Conservation (phyloP, 2,329 filamentous ascomycete genomes). For the Cryphonectria carpinicola region DNA sequence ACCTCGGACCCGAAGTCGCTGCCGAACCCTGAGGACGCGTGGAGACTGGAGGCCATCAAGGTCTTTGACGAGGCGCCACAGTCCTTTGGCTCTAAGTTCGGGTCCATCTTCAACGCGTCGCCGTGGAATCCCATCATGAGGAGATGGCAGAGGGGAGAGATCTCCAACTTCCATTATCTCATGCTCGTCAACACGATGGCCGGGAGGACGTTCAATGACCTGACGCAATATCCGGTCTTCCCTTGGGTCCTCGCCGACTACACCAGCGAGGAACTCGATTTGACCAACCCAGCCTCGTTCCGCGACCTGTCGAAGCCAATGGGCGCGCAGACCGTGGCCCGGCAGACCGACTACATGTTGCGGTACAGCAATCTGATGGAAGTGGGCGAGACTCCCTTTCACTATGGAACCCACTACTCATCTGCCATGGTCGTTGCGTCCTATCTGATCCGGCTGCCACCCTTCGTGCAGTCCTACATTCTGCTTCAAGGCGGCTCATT, state of each 20-base stretch:
- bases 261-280: slow-evolving; percentile 87
- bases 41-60: slow-evolving; percentile 86
- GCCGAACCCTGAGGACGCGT: slow-evolving; percentile 82
- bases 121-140: slow-evolving; percentile 83
- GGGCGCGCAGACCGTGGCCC: slow-evolving; percentile 80
- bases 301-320: slow-evolving; percentile 94
- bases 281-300: slow-evolving; percentile 83
- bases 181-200: slow-evolving; percentile 99
- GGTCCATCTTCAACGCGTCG: slow-evolving; percentile 85
- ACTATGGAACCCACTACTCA: slow-evolving; percentile 98
- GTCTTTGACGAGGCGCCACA: slow-evolving; percentile 63
- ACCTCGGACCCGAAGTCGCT: slow-evolving; percentile 71
- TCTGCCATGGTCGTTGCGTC: slow-evolving; percentile 99
- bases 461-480: slow-evolving; percentile 94
- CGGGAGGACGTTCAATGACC: slow-evolving; percentile 93
- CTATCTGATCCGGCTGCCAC: slow-evolving; percentile 91
- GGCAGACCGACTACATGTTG: slow-evolving; percentile 80
- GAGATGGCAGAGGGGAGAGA: slow-evolving; percentile 90
- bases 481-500: slow-evolving; percentile 94
- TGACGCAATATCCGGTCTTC: slow-evolving; percentile 98
- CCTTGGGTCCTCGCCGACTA: slow-evolving; percentile 98
- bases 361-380: slow-evolving; percentile 87
- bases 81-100: slow-evolving; percentile 82
- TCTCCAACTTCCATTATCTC: slow-evolving; percentile 97
- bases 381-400: slow-evolving; percentile 91